Evolutionary conservation across 2,329 filamentous ascomycete species (phyloP).

Genomic region (Sarocladiaceae sp.): DNA sequence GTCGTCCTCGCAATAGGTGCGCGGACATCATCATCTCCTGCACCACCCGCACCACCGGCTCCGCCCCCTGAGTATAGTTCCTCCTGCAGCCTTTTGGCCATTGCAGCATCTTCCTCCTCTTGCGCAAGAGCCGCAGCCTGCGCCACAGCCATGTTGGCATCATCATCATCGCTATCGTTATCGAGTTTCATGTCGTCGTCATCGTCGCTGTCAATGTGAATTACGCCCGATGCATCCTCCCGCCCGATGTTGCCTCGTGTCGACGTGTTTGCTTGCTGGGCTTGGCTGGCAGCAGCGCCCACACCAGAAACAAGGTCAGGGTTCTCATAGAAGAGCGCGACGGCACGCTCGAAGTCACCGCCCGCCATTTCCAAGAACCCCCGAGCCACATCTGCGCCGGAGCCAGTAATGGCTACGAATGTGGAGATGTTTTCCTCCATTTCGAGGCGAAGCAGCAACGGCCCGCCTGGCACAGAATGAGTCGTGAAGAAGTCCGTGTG

Average conservation of each 20-base stretch:
- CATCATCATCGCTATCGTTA: constrained; percentile 30
- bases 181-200: constrained; percentile 37
- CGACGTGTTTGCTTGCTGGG: constrained; percentile 12
- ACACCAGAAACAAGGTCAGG: constrained; percentile 55
- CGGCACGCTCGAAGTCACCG: constrained; percentile 75
- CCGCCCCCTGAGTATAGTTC: constrained; percentile 66
- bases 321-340: constrained; percentile 86
- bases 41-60: constrained; percentile 32
- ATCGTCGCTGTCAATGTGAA: constrained; percentile 73
- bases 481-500: neutral
- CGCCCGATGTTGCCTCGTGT: constrained; percentile 20
- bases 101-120: constrained; percentile 85
- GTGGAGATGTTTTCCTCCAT: constrained; percentile 74
- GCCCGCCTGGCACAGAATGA: neutral
- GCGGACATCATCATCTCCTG: constrained; percentile 58
- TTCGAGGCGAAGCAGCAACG: neutral
- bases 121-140: constrained; percentile 41
- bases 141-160: constrained; percentile 33
- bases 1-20: constrained; percentile 88
- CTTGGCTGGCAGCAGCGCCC: constrained; percentile 21
- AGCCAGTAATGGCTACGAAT: constrained; percentile 77
- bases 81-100: constrained; percentile 86
- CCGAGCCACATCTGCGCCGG: constrained; percentile 65
- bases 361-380: constrained; percentile 83
- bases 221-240: constrained; percentile 35